Percentiles rank a stretch among this genome's conserved stretches.
phyloP scores from a whole-genome alignment of 148 eudicot species.

The Camellia japonica region DNA sequence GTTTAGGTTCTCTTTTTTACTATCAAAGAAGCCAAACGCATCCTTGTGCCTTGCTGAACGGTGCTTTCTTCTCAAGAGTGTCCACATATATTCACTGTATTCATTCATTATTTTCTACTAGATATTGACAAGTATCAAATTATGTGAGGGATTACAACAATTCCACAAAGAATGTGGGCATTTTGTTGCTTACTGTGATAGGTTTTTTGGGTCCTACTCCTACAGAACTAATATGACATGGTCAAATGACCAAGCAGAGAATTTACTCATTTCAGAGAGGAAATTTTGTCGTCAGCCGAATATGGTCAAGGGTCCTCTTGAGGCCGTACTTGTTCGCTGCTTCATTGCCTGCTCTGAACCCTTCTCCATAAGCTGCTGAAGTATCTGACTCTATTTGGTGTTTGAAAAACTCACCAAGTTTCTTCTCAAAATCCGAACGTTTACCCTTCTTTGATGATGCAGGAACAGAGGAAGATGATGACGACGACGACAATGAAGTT shows the following conservation, averaged over 20 bases:
- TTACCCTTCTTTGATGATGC: conserved; percentile 87
- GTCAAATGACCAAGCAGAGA: background rate
- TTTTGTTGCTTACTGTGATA: background rate
- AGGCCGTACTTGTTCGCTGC: conserved; percentile 87
- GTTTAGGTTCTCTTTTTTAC: no score
- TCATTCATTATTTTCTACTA: conserved; percentile 5
- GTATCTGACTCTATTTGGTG: conserved; percentile 92
- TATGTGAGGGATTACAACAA: background rate
- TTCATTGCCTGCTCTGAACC: conserved; percentile 81
- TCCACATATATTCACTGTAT: background rate
- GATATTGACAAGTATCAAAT: conserved; percentile 5
- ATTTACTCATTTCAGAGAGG: conserved; percentile 32
- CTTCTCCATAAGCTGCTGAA: conserved; percentile 90
- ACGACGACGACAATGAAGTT: conserved; percentile 35
- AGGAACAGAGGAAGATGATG: conserved; percentile 35
- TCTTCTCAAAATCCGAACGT: conserved; percentile 81
- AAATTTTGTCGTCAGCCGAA: conserved; percentile 67
- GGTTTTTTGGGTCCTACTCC: background rate
- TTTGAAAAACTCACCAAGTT: conserved; percentile 86
- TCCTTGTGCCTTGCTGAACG: background rate
- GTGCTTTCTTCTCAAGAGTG: background rate
- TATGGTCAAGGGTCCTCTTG: conserved; percentile 86
- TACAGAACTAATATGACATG: background rate
- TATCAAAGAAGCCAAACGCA: no score
- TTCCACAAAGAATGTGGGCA: conserved; percentile 3